phyloP scores from a whole-genome alignment of 2,329 filamentous ascomycete genomes.

The Apiospora malaysiana region DNA sequence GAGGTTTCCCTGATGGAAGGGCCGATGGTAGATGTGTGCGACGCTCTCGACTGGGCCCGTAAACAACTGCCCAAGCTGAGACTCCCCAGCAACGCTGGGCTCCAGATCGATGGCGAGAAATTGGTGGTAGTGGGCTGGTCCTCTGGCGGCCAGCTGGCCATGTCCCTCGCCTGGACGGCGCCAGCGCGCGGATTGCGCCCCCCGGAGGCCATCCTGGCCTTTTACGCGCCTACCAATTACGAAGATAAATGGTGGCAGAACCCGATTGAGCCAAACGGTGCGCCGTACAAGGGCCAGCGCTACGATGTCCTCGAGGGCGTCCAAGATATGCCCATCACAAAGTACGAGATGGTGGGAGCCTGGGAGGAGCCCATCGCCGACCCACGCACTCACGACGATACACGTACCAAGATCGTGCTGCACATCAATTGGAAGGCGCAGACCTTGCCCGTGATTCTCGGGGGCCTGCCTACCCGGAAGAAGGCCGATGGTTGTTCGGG shows the following conservation, averaged over 20 bases:
- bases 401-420: constrained; percentile 36
- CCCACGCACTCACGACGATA: constrained; percentile 28
- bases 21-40: constrained; percentile 50
- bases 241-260: constrained; percentile 28
- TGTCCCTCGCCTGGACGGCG: constrained; percentile 48
- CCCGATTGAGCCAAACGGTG: constrained; percentile 30
- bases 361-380: constrained; percentile 22
- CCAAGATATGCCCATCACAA: constrained; percentile 30
- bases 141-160: constrained; percentile 51
- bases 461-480: constrained; percentile 30
- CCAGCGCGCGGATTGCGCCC: constrained; percentile 36
- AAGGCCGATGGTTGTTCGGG: constrained; percentile 20
- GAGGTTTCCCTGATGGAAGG: constrained; percentile 51
- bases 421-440: constrained; percentile 40
- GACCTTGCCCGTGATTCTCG: constrained; percentile 35
- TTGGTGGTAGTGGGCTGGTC: constrained; percentile 56
- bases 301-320: constrained; percentile 39
- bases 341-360: constrained; percentile 28
- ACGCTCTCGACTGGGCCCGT: constrained; percentile 49
- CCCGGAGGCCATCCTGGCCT: constrained; percentile 49
- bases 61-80: constrained; percentile 35
- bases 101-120: constrained; percentile 36
- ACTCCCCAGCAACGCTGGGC: neutral
- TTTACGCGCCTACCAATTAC: constrained; percentile 47
- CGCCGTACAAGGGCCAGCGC: constrained; percentile 20